Evolutionary conservation across 2,329 filamentous ascomycete genomes (phyloP), one percentile per base, ranked within the genome.

Genomic region (Xylaria arbuscula): DNA sequence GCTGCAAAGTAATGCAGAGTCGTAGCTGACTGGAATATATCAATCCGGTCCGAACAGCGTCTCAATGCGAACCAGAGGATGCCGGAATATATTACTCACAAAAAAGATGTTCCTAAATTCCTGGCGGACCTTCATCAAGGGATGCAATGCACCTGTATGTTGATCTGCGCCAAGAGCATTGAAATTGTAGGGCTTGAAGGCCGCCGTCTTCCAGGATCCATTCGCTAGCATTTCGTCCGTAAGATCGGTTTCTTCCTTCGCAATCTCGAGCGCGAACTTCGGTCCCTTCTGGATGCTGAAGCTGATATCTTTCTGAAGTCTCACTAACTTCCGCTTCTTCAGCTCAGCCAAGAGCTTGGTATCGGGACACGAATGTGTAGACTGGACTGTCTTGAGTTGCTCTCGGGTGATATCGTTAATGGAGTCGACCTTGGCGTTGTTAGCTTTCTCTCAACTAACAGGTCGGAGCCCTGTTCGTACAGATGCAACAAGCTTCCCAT

Each of bases 61-160:
- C 28, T 28, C 28, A 28, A 28, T 28, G 28, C 28, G 28, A 28
- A 5, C 28, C 28, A 28, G 28, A 28, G 28, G 5, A 28, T 28
- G 28, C 2, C 28, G 5, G 28, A 2, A 3, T 28, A 28, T 28
- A 28, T 28, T 28, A 28, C 28, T 28, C 28, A 28, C 28, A 83
- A 99, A 98, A 89, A 99, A 99, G 79, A 99, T 98, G 79, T 96
- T 54, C 45, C 95, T 88, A 87, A 99, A 97, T 82, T 98, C 96
- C 76, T 93, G 88, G 74, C 96, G 91, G 76, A 99, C 95, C 85
- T 99, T 99, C 83, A 94, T 97, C 74, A 99, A 84, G 78, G 90
- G 90, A 78, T 86, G 91, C 78, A 87, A 81, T 13, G 88, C 87
- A 57, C 89, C 89, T 17, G 88, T 83, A 71, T 86, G 83, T 78